These are phyloP conservation scores for Cystofilobasidium ferigula DNA, from an alignment of 768 basidiomycete genomes.

Conservation along the genomic window DNA sequence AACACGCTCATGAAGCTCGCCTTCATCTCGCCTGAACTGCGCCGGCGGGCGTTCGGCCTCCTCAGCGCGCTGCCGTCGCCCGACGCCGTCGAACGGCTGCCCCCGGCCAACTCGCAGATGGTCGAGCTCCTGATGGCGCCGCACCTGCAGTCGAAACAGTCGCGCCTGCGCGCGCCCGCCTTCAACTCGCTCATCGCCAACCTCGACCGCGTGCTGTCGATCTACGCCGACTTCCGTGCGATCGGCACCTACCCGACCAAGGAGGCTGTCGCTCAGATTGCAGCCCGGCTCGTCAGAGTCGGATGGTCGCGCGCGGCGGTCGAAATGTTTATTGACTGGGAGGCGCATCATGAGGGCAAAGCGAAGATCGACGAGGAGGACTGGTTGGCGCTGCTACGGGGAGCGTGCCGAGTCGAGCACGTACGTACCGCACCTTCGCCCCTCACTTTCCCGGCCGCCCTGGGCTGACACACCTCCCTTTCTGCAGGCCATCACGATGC, in stretches of 20 bases:
- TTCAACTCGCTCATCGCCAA: conserved; percentile 11
- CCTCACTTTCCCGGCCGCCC: neutral
- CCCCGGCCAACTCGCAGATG: neutral
- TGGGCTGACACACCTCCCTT: no score
- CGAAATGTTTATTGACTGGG: conserved; percentile 18
- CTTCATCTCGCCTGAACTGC: neutral
- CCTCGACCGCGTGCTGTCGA: conserved; percentile 13
- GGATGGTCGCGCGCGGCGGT: conserved; percentile 20
- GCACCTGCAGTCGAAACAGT: neutral
- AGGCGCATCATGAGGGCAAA: neutral
- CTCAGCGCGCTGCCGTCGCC: neutral
- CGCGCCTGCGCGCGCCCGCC: neutral
- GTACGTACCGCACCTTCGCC: neutral
- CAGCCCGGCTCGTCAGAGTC: conserved; percentile 2
- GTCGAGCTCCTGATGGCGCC: conserved; percentile 15
- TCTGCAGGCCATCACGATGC: conserved; percentile 1
- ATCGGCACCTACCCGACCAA: conserved; percentile 8
- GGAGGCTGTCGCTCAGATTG: conserved; percentile 18
- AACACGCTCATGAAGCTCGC: conserved; percentile 16
- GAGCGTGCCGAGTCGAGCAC: conserved; percentile 2
- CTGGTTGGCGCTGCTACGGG: conserved; percentile 13
- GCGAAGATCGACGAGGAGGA: conserved; percentile 4
- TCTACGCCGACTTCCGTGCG: conserved; percentile 13
- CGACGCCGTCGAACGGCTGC: neutral
- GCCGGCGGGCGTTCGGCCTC: neutral